Evolutionary conservation across 2,329 filamentous ascomycete genomes (phyloP).

Genomic region (Diaporthe vexans): DNA sequence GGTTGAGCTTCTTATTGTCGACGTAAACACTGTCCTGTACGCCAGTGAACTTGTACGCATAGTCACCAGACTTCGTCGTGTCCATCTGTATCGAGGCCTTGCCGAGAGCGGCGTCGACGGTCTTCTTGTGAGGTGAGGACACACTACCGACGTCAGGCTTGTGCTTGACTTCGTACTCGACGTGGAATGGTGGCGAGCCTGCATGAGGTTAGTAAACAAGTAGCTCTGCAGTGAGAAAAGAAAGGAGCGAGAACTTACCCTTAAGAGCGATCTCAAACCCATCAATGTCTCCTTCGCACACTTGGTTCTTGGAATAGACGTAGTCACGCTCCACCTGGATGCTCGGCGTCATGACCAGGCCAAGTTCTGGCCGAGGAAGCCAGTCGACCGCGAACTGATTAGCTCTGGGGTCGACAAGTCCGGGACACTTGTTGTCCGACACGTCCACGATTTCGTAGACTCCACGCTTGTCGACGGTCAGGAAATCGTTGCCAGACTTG

Average conservation of each 20-base stretch:
- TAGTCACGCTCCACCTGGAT: slow-evolving; percentile 67
- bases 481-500: slow-evolving; percentile 73
- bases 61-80: slow-evolving; percentile 83
- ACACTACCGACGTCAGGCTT: slow-evolving; percentile 74
- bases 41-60: slow-evolving; percentile 88
- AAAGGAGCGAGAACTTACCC: slow-evolving; percentile 64
- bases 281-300: slow-evolving; percentile 96
- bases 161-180: slow-evolving; percentile 85
- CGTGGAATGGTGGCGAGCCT: slow-evolving; percentile 85
- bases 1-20: slow-evolving; percentile 73
- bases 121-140: slow-evolving; percentile 76
- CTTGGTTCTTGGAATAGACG: slow-evolving; percentile 78
- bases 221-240: neutral
- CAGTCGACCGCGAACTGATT: slow-evolving; percentile 85
- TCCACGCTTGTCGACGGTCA: slow-evolving; percentile 77
- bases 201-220: slow-evolving; percentile 49
- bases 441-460: slow-evolving; percentile 86
- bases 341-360: slow-evolving; percentile 74
- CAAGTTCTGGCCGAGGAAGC: slow-evolving; percentile 84
- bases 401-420: slow-evolving; percentile 80
- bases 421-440: slow-evolving; percentile 84
- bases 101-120: slow-evolving; percentile 82
- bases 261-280: slow-evolving; percentile 84
- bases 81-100: slow-evolving; percentile 88
- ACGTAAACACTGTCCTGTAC: slow-evolving; percentile 90